Evolutionary conservation across 768 basidiomycete genomes (phyloP), one percentile per base, ranked within the genome.

Genomic region (Russula emetica): DNA sequence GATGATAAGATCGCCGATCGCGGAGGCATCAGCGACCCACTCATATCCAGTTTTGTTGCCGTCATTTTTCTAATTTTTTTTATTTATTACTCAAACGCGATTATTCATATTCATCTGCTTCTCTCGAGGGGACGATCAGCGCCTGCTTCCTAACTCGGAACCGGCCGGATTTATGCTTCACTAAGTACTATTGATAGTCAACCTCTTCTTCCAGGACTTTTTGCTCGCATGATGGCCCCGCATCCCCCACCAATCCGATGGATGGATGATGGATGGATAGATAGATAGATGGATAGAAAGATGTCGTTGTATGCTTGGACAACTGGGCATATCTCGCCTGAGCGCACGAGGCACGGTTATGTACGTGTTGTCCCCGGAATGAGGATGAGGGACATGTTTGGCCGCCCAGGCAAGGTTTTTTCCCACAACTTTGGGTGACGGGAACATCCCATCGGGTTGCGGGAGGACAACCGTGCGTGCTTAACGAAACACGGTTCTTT

Each of bases 1-100:
- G 14, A 14, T 44, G 13, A 61, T 61, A 55, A 55, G 18, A 62
- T 62, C 28, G 34, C 28, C 61, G 26, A 55, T 62, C 45, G 54
- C 34, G 18, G 60, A 60, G 28, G 40, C 8, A 53, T 50, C 47
- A 45, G 13, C 40, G 24, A 30, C 32, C 20, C 20, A 14, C 20
- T 8, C 26, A 13, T 53, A 13, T 53, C 26, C 40, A 22, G 28
- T 34, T 32, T 53, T 26, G 18, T 26, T 22, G 59, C 24, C 13
- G 20, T 30, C 59, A 38, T 14, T 3, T 38, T 22, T 45, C 20
- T 40, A 1, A 1, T 34, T 34, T 34, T 34, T 13, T 13, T 8
- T 13, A 36, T 34, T 34, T 13, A 3, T 8, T 13, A 36, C 36
- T 36, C 36, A 36, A 40, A 40, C 38, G 38, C 38, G 13, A 47